Base-by-base conservation (phyloP, 345 rosid species). In the Eucalyptus coolabah region DNA sequence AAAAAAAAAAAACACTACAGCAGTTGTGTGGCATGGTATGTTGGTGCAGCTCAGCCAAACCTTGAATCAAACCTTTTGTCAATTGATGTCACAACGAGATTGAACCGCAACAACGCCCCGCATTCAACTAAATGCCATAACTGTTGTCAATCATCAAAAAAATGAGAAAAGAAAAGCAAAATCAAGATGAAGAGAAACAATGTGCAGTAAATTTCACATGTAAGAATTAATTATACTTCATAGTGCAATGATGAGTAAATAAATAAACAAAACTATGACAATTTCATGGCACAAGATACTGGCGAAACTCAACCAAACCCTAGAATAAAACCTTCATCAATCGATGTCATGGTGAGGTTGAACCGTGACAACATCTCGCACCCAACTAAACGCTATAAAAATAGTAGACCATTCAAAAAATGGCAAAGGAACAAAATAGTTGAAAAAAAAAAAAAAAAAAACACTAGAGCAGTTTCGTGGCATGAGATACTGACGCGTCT, bases 271-370 rank as follows among this genome's bases (percentile, higher is more conserved):
- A 65, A 3, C 47, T 37, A 37, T 0, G 3, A 7, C 16, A 21
- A 0, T 37, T 77, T 37, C 28, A 3, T 77, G 15, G 47, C 28
- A 37, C 0, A 4, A 0, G 28, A 77, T 37, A 72, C 37, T 37
- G 9, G 5, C 9, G 1, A 0, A 0, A 1, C 45, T 72, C 82
- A 72, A 72, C 44, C 44, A 34, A 72, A 34, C 8, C 28, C 8
- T 6, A 3, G 0, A 77, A 37, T 40, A 26, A 77, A 37, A 77
- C 28, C 83, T 13, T 77, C 28, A 26, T 60, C 87, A 11, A n/a
- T n/a, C 0, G 21, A 65, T 65, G 10, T n/a, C 77, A 65, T 4
- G 1, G 21, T n/a, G 40, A 65, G 11, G 21, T n/a, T 65, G 40
- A 65, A 65, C 21, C 77, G 21, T 3, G 3, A 65, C 19, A 65